Evolutionary conservation across 164 flowering plant genomes (phyloP).

Genomic region (Nelumbo lutea): DNA sequence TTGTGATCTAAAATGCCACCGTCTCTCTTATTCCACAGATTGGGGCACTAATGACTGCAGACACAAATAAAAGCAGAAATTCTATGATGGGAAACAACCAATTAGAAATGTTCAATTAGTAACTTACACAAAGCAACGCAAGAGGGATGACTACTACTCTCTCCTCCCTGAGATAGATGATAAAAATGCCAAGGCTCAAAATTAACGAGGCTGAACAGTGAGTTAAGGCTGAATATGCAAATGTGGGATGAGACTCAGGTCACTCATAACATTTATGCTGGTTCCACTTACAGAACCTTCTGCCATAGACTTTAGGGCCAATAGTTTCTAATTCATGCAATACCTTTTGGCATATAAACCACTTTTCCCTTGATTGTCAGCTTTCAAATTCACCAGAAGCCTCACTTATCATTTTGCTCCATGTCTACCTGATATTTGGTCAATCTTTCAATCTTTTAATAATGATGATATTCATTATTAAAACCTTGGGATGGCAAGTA

Average conservation of each 20-base stretch:
- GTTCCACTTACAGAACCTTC: conserved; percentile 33
- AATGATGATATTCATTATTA: too few species aligned
- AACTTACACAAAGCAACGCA: too few species aligned
- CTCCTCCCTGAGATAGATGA: conserved; percentile 6
- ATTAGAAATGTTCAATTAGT: too few species aligned
- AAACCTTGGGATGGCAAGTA: too few species aligned
- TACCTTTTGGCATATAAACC: conserved; percentile 72
- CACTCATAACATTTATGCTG: conserved; percentile 28
- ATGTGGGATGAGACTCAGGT: conserved; percentile 27
- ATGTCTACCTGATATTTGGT: conserved; percentile 28
- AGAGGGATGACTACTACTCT: too few species aligned
- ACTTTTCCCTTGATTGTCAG: conserved; percentile 75
- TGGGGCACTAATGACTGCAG: too few species aligned
- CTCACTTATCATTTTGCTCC: conserved; percentile 55
- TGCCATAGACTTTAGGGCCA: conserved; percentile 34
- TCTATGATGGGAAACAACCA: too few species aligned
- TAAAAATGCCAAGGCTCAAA: conserved; percentile 19
- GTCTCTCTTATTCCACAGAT: too few species aligned
- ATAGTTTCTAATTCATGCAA: conserved; percentile 43
- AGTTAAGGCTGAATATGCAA: conserved; percentile 28
- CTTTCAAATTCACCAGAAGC: conserved; percentile 80
- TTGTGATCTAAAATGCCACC: too few species aligned
- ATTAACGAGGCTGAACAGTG: conserved; percentile 40
- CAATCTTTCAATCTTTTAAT: conserved; percentile 61
- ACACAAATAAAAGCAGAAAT: too few species aligned